A percentile compares a stretch with the other conserved stretches of the same genome.
Evolutionary conservation across 1,284 basidiomycete species (phyloP).

Genomic region (Tilletia caries): DNA sequence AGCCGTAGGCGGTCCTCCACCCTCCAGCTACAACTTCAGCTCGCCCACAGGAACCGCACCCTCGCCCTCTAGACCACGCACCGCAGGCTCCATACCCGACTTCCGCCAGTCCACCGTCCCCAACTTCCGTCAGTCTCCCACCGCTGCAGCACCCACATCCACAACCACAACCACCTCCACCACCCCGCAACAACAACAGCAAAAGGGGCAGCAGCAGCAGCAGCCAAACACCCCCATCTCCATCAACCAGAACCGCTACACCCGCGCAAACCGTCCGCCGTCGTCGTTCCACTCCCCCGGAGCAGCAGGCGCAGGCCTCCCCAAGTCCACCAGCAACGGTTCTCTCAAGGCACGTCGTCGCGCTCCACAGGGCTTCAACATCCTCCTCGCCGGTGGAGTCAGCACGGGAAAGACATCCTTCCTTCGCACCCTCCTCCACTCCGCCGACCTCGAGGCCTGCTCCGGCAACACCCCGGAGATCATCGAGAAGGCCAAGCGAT

Average conservation of each 20-base stretch:
- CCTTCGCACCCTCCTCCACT: conserved; percentile 5
- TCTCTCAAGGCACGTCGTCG: conserved; percentile 4
- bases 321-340: conserved; percentile 9
- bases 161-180: too few relatives aligned
- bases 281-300: background rate
- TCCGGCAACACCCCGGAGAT: conserved; percentile 11
- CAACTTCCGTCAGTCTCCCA: background rate
- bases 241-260: background rate
- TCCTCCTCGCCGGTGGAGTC: conserved; percentile 10
- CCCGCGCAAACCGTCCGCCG: background rate
- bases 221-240: too few relatives aligned
- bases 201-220: too few relatives aligned
- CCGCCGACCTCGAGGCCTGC: conserved; percentile 3
- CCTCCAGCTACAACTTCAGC: conserved; percentile 2
- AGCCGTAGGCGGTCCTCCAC: background rate
- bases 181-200: too few relatives aligned
- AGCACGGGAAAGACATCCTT: conserved; percentile 11
- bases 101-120: conserved; percentile 12
- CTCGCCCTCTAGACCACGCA: background rate
- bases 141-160: background rate
- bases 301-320: background rate
- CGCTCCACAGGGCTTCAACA: conserved; percentile 12
- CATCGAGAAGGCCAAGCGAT: conserved; percentile 13
- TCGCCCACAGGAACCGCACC: background rate
- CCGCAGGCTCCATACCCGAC: background rate